Conservation (phyloP, 306 rosid species). For the Prunus mira region DNA sequence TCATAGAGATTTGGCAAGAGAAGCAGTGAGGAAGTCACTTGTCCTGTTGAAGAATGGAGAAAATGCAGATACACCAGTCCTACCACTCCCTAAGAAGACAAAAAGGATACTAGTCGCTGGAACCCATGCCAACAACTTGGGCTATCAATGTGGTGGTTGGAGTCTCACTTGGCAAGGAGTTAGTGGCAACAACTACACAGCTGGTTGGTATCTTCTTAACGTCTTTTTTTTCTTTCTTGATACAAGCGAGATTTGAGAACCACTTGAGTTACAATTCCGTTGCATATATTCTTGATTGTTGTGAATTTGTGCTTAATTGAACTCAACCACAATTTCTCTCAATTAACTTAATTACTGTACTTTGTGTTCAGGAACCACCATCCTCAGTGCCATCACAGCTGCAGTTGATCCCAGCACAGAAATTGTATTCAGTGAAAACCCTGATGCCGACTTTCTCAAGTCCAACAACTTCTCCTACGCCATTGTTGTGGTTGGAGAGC, state of each 20-base stretch:
- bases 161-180: slow-evolving; percentile 23
- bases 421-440: slow-evolving; percentile 6
- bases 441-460: neutral
- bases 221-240: neutral
- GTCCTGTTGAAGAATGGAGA: slow-evolving; percentile 19
- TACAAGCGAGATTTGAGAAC: neutral
- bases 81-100: slow-evolving; percentile 12
- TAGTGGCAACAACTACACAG: slow-evolving; percentile 16
- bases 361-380: slow-evolving; percentile 7
- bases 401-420: slow-evolving; percentile 9
- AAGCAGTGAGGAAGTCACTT: slow-evolving; percentile 23
- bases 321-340: too few species aligned
- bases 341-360: neutral
- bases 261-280: too few species aligned
- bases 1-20: slow-evolving; percentile 23
- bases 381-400: slow-evolving; percentile 5
- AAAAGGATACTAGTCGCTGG: slow-evolving; percentile 15
- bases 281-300: too few species aligned
- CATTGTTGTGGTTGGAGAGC: slow-evolving; percentile 22
- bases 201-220: neutral
- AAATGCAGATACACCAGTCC: neutral
- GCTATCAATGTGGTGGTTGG: slow-evolving; percentile 28
- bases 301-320: too few species aligned
- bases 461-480: neutral
- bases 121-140: slow-evolving; percentile 20